Evolutionary conservation across 129 eudicot species (phyloP).

Genomic region (Arctium minus): DNA sequence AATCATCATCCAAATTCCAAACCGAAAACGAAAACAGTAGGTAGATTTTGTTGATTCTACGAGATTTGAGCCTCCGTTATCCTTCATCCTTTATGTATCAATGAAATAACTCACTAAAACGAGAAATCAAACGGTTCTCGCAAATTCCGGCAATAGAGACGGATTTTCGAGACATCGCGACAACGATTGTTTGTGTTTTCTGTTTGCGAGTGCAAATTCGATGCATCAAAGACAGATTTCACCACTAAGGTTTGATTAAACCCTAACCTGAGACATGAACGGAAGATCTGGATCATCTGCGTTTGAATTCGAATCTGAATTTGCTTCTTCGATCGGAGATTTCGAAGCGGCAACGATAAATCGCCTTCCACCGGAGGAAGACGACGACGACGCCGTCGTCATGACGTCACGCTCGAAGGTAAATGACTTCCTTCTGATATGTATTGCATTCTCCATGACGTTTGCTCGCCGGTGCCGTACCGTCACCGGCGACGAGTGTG

Average conservation of each 20-base stretch:
- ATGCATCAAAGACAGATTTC: not conserved
- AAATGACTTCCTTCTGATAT: not conserved
- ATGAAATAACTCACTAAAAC: not conserved
- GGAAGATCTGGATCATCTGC: not conserved
- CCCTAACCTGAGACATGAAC: constrained; percentile 30
- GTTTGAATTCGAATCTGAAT: not conserved
- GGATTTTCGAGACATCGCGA: not conserved
- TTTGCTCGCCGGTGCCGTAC: not conserved
- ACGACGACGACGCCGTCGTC: not conserved
- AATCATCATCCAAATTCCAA: not conserved
- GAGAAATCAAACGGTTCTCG: not conserved
- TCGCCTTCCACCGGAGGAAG: constrained; percentile 13
- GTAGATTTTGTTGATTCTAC: not conserved
- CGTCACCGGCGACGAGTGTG: not conserved
- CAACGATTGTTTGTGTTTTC: not conserved
- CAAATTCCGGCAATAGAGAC: not conserved
- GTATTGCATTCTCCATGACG: not conserved
- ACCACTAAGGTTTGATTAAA: not conserved
- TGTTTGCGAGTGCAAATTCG: not conserved
- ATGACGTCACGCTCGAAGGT: not conserved
- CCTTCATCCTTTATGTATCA: not conserved
- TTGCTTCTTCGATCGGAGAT: constrained; percentile 24
- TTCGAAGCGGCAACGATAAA: constrained; percentile 26
- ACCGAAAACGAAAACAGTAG: not conserved
- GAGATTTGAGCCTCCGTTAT: not conserved